These are phyloP conservation scores for Zygotorulaspora chibaensis DNA, from an alignment of 805 yeast species.

Conservation along the genomic window DNA sequence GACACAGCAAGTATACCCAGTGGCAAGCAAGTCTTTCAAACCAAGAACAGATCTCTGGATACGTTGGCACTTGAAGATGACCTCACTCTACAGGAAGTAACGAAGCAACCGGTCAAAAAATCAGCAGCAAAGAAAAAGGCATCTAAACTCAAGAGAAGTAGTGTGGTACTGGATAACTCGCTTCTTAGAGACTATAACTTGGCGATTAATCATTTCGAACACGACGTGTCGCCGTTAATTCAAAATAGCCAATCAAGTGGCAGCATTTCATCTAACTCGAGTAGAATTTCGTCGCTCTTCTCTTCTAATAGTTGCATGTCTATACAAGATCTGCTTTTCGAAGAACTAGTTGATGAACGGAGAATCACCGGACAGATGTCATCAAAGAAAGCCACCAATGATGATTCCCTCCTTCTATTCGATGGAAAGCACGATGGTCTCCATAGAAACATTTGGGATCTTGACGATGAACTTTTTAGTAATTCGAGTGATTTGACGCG, in stretches of 20 bases:
- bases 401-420: too few species aligned
- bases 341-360: constrained; percentile 16
- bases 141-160: constrained; percentile 24
- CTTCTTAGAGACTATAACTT: constrained; percentile 28
- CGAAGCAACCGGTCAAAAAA: constrained; percentile 1
- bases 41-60: constrained; percentile 13
- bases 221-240: constrained; percentile 3
- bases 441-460: too few species aligned
- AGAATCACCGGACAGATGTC: neutral
- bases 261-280: constrained; percentile 10
- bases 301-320: constrained; percentile 20
- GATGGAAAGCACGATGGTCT: too few species aligned
- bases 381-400: too few species aligned
- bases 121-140: constrained; percentile 3
- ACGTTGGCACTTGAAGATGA: constrained; percentile 1
- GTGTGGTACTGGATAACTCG: constrained; percentile 26
- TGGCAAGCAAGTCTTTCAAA: constrained; percentile 5
- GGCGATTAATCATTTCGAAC: constrained; percentile 21
- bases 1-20: neutral
- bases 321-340: constrained; percentile 25
- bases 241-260: constrained; percentile 8
- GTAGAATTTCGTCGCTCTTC: constrained; percentile 20
- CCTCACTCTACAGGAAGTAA: constrained; percentile 1
- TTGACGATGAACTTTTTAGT: too few species aligned
- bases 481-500: too few species aligned